Evolutionary conservation across 805 yeast species (phyloP).

Genomic region (Ogataea ganodermae): DNA sequence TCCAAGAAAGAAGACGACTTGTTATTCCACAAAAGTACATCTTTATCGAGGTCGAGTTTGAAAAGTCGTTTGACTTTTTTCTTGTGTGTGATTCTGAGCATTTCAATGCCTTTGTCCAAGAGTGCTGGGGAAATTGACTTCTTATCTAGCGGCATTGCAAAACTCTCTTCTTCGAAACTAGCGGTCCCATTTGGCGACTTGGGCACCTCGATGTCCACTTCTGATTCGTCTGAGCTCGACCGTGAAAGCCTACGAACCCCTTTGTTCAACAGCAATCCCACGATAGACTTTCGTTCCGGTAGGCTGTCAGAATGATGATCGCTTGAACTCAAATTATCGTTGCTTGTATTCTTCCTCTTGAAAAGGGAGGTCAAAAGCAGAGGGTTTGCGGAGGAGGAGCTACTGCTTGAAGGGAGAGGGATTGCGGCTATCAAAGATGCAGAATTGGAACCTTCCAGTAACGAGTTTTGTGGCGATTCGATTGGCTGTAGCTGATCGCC

Average conservation of each 20-base stretch:
- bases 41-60: slow-evolving; percentile 54
- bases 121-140: slow-evolving; percentile 46
- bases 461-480: background rate
- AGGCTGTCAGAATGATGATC: slow-evolving; percentile 12
- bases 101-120: slow-evolving; percentile 58
- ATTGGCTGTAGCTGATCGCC: background rate
- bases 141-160: slow-evolving; percentile 25
- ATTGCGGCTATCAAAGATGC: background rate
- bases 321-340: slow-evolving; percentile 12
- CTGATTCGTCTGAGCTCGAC: slow-evolving; percentile 21
- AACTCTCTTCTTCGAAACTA: slow-evolving; percentile 16
- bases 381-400: background rate
- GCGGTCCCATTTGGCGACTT: background rate
- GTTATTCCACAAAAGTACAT: slow-evolving; percentile 59
- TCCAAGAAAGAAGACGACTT: slow-evolving; percentile 46
- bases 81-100: slow-evolving; percentile 69
- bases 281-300: slow-evolving; percentile 12
- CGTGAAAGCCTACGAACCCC: slow-evolving; percentile 20
- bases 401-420: background rate
- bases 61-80: slow-evolving; percentile 63
- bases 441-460: background rate
- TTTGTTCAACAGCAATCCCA: slow-evolving; percentile 11
- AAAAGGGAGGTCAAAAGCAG: slow-evolving; percentile 3
- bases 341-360: slow-evolving; percentile 13
- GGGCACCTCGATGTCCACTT: slow-evolving; percentile 11